Evolutionary conservation across 495 filamentous ascomycete genomes (phyloP).

Genomic region (Penicillium bialowiezense): DNA sequence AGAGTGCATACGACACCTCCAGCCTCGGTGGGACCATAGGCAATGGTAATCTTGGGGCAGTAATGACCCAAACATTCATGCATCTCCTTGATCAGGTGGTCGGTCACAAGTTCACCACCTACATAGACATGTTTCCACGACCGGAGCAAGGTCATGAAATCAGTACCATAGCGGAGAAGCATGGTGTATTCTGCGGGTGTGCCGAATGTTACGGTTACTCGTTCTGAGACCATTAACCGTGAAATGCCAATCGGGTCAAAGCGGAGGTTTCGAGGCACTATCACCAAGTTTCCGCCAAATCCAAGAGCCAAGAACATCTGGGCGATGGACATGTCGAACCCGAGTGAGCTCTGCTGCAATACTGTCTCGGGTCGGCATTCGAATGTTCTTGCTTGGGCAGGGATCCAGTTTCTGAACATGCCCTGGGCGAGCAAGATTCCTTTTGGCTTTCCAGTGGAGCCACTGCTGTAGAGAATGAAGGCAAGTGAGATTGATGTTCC

Average conservation of each 20-base stretch:
- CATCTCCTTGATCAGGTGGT: no score
- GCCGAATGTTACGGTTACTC: constrained; percentile 32
- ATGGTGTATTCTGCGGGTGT: constrained; percentile 40
- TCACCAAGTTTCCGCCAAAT: constrained; percentile 28
- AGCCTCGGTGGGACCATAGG: neutral
- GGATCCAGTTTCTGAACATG: neutral
- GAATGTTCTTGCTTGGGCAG: neutral
- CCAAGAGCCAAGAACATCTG: no score
- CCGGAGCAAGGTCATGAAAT: no score
- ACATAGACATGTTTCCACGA: constrained; percentile 22
- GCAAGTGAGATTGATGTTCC: no score
- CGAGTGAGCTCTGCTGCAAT: no score
- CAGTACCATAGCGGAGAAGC: no score
- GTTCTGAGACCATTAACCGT: constrained; percentile 25
- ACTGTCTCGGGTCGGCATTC: neutral
- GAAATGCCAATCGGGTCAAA: constrained; percentile 27
- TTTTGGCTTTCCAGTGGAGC: constrained; percentile 24
- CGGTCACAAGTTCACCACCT: constrained; percentile 27
- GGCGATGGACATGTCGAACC: no score
- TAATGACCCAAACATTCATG: neutral
- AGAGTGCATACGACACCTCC: no score
- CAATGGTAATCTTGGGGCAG: neutral
- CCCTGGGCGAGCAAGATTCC: constrained; percentile 19
- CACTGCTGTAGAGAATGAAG: constrained; percentile 30
- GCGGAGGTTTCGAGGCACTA: constrained; percentile 17